Percentiles rank a stretch among this genome's conserved stretches.
These are phyloP conservation scores for Talaromyces albobiverticillius DNA, from an alignment of 2,329 filamentous ascomycete genomes.

Conservation along the genomic window DNA sequence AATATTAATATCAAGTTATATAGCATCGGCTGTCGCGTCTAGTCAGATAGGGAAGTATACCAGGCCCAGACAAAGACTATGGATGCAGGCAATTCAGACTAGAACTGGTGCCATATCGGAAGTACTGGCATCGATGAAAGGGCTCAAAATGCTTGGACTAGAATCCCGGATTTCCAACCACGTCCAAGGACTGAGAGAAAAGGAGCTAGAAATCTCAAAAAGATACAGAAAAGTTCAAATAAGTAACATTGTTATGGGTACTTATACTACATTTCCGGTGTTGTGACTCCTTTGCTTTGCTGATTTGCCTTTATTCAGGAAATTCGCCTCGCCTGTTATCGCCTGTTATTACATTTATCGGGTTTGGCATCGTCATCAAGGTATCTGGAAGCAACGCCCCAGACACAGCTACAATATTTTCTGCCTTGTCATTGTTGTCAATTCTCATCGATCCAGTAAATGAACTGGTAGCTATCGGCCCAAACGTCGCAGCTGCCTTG, in stretches of 20 bases:
- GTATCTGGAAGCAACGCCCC: slow-evolving; percentile 7
- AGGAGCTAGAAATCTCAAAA: slow-evolving; percentile 41
- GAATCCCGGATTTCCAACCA: slow-evolving; percentile 36
- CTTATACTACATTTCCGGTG: neutral
- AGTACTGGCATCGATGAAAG: slow-evolving; percentile 51
- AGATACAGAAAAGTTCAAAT: slow-evolving; percentile 40
- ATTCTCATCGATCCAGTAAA: slow-evolving; percentile 23
- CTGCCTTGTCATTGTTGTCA: slow-evolving; percentile 24
- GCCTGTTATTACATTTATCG: slow-evolving; percentile 10
- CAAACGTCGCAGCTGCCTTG: slow-evolving; percentile 34
- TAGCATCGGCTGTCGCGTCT: slow-evolving; percentile 7
- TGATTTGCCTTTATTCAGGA: neutral
- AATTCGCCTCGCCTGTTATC: slow-evolving; percentile 10
- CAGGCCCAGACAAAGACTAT: slow-evolving; percentile 40
- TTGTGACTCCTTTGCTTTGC: neutral
- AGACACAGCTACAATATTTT: slow-evolving; percentile 26
- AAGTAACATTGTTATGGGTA: slow-evolving; percentile 38
- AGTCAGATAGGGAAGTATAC: slow-evolving; percentile 6
- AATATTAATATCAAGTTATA: neutral
- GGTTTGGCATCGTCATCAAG: slow-evolving; percentile 2
- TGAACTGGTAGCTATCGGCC: slow-evolving; percentile 25
- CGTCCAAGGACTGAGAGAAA: slow-evolving; percentile 37
- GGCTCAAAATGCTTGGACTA: slow-evolving; percentile 51
- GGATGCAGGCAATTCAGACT: slow-evolving; percentile 51
- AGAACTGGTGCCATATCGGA: slow-evolving; percentile 50